Base-by-base conservation (phyloP, 2,329 filamentous ascomycete genomes). In the Aspergillus sp. region DNA sequence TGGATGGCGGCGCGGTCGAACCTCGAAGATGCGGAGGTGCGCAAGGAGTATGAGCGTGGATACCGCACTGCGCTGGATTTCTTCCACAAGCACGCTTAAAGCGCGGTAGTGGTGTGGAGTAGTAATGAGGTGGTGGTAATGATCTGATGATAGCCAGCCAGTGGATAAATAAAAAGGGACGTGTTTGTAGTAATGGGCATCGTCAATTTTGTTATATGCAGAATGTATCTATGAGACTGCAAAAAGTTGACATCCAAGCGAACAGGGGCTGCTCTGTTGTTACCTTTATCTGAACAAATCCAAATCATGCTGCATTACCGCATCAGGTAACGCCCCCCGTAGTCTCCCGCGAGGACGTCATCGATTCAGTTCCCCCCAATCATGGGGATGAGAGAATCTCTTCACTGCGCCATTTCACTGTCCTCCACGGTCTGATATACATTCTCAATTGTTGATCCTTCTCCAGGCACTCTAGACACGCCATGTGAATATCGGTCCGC, bases 1-100 rank as follows among this genome's bases (percentile, higher is more conserved):
- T 77, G 71, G 65, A 76, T 78, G 75, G 73, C 71, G n/a, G 74
- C 74, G 10, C 59, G 74, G 32, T 63, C 69, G 47, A 58, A 76
- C 46, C 46, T 76, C 47, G 68, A 74, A 49, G 64, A 76, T 51
- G 58, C 64, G 0, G 66, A 71, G 54, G 71, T 73, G 36, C 64
- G 64, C 44, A 72, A 72, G 59, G 73, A 73, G 52, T 76, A 76
- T 50, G 72, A 76, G 65, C 65, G 71, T 19, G 74, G 72, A 7
- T 76, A 76, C 50, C 65, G 67, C 60, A 70, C 67, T 24, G 63
- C 69, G 16, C 55, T 76, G 43, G 62, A 66, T n/a, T 76, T 75
- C 56, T 65, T 76, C 57, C 65, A 72, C 48, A 60, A 73, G 62
- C 65, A 75, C 60, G 62, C 73, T 53, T 74, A 64, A 22, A 55